phyloP scores from a whole-genome alignment of 1,284 basidiomycete species.

The Ganoderma resinaceum region DNA sequence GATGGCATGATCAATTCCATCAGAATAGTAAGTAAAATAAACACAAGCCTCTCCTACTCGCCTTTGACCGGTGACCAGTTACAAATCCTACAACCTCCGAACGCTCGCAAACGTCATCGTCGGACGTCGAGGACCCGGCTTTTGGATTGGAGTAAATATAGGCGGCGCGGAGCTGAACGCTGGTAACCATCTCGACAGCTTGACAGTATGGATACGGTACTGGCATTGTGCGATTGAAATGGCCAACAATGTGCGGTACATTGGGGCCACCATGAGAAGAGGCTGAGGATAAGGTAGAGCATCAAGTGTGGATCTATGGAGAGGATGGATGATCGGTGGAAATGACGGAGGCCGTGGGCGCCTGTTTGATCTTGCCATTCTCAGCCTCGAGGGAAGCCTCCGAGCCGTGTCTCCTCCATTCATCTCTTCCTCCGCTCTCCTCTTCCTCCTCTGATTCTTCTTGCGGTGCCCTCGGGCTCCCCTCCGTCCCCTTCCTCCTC shows the following conservation, averaged over 20 bases:
- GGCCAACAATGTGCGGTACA: neutral
- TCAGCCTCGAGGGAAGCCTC: conserved; percentile 5
- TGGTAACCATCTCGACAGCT: neutral
- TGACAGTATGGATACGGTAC: neutral
- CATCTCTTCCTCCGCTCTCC: conserved; percentile 13
- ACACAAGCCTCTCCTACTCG: neutral
- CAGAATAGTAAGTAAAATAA: neutral
- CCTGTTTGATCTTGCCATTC: neutral
- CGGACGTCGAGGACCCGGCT: neutral
- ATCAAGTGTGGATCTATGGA: neutral
- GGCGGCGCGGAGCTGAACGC: neutral
- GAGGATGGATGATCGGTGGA: neutral
- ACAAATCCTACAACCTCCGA: neutral
- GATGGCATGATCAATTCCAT: neutral
- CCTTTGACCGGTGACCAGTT: neutral
- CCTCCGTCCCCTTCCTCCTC: conserved; percentile 1
- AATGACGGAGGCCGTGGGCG: neutral
- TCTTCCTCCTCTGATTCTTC: neutral
- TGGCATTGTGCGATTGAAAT: neutral
- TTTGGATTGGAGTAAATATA: neutral
- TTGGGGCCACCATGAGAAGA: neutral
- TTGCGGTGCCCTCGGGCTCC: neutral
- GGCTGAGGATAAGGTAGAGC: neutral
- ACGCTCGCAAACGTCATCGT: neutral
- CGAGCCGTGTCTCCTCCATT: conserved; percentile 5